These are phyloP conservation scores for Cyberlindnera amylophila DNA, from an alignment of 805 yeast species.

Conservation along the genomic window DNA sequence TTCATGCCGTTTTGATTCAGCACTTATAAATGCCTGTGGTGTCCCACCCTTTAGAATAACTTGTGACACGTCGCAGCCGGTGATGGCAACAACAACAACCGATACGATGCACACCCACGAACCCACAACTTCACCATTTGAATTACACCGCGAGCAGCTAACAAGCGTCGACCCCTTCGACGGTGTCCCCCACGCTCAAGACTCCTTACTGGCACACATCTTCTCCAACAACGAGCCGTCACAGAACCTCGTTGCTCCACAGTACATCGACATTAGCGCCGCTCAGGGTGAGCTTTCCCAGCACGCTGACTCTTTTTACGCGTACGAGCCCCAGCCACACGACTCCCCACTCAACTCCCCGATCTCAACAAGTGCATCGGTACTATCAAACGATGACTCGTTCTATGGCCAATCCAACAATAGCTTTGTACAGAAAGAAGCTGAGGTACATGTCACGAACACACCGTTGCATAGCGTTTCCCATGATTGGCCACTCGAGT, in stretches of 20 bases:
- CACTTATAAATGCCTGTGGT: too few relatives aligned
- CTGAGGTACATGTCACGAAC: not conserved
- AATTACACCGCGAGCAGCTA: too few relatives aligned
- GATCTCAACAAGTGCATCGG: not conserved
- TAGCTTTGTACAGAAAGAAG: not conserved
- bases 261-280: not conserved
- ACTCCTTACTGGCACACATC: too few relatives aligned
- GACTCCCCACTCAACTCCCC: not conserved
- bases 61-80: too few relatives aligned
- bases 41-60: too few relatives aligned
- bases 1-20: too few relatives aligned
- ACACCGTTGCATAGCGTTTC: not conserved
- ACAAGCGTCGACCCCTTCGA: too few relatives aligned
- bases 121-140: too few relatives aligned
- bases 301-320: not conserved
- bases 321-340: not conserved
- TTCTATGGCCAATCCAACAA: not conserved
- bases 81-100: too few relatives aligned
- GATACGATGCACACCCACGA: too few relatives aligned
- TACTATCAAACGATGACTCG: not conserved
- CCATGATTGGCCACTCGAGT: not conserved
- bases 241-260: not conserved
- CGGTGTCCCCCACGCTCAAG: too few relatives aligned
- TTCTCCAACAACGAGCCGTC: not conserved
- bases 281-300: not conserved